Conservation (phyloP, 768 basidiomycete species). For the Trametes meyenii region DNA sequence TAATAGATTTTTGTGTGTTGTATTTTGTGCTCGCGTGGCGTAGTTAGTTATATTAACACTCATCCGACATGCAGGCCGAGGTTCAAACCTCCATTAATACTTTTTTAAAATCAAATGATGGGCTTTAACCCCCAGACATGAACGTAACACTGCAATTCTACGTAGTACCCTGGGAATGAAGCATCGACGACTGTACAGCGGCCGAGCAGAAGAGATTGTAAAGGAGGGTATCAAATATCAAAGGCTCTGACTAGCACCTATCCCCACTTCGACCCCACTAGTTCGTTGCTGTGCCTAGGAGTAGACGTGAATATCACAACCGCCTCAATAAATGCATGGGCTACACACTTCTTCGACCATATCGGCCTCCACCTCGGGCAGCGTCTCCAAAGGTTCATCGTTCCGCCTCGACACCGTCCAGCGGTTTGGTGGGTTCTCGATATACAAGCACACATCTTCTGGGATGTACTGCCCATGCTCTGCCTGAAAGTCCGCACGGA, state of each 20-base stretch:
- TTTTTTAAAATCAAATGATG: background rate
- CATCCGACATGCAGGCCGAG: too few relatives aligned
- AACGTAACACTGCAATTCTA: too few relatives aligned
- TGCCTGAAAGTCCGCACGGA: constrained; percentile 68
- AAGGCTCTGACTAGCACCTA: constrained; percentile 26
- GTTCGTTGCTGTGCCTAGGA: constrained; percentile 35
- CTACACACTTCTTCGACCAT: constrained; percentile 54
- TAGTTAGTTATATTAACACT: constrained; percentile 88
- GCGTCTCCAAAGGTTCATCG: constrained; percentile 55
- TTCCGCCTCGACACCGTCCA: constrained; percentile 68
- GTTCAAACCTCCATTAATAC: constrained; percentile 57
- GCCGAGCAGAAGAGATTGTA: background rate
- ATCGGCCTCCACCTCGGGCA: constrained; percentile 66
- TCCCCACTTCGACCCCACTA: constrained; percentile 5
- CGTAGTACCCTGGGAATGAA: too few relatives aligned
- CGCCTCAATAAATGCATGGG: background rate
- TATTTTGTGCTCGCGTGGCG: constrained; percentile 47
- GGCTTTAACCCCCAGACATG: too few relatives aligned
- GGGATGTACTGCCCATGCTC: constrained; percentile 77
- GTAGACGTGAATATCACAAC: background rate
- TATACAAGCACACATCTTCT: constrained; percentile 77
- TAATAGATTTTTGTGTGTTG: background rate
- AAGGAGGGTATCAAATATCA: background rate
- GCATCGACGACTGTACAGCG: too few relatives aligned
- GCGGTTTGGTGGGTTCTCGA: constrained; percentile 72